Evolutionary conservation across 2,329 filamentous ascomycete species (phyloP).

Genomic region (Colletotrichum tamarilloi): DNA sequence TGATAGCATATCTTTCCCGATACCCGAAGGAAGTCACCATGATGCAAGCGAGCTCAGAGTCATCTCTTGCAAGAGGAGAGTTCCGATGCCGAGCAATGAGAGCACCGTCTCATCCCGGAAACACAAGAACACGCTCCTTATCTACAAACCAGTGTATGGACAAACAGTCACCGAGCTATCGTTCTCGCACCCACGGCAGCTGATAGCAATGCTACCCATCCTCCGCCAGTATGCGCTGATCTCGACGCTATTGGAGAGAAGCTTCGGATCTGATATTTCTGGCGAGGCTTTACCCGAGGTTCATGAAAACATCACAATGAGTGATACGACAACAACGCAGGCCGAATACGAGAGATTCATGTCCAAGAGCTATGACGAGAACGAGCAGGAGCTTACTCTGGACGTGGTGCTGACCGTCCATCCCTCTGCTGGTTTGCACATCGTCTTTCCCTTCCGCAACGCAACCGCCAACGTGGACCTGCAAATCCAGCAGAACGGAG

Average conservation of each 20-base stretch:
- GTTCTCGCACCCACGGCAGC: conserved; percentile 82
- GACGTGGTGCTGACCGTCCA: conserved; percentile 66
- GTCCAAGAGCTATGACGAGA: conserved; percentile 17
- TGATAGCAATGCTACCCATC: conserved; percentile 78
- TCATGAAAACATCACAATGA: conserved; percentile 34
- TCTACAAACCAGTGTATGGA: conserved; percentile 80
- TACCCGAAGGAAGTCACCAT: conserved; percentile 58
- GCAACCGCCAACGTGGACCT: conserved; percentile 65
- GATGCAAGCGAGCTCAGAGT: conserved; percentile 69
- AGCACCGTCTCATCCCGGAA: conserved; percentile 44
- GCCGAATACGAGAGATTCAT: conserved; percentile 49
- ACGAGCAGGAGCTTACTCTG: conserved; percentile 45
- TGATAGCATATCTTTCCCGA: conserved; percentile 68
- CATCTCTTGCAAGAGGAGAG: conserved; percentile 59
- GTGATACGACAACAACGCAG: conserved; percentile 42
- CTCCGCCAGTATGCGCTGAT: conserved; percentile 82
- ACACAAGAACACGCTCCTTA: conserved; percentile 72
- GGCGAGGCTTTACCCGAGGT: conserved; percentile 43
- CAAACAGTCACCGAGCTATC: conserved; percentile 74
- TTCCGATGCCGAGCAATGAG: conserved; percentile 54
- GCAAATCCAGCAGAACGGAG: conserved; percentile 69
- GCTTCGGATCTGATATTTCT: conserved; percentile 54
- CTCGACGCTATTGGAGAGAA: conserved; percentile 71
- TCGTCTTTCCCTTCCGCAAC: conserved; percentile 64
- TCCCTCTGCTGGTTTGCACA: conserved; percentile 59